These are phyloP conservation scores for Cardamine occulta DNA, from an alignment of 345 rosid genomes.

Conservation along the genomic window DNA sequence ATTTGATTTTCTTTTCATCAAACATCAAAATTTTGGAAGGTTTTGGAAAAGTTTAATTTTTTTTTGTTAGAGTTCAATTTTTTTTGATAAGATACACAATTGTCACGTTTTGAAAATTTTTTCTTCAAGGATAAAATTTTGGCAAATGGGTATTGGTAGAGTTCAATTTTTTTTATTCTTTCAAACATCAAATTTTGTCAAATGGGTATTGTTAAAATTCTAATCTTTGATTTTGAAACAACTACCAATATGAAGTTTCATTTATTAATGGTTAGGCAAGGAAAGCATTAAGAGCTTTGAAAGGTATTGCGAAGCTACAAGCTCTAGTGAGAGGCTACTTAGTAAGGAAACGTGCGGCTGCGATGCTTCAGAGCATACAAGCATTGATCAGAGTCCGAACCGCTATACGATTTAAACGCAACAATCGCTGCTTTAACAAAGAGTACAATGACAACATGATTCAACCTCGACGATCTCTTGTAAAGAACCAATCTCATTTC, in stretches of 20 bases:
- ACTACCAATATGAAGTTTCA: background rate
- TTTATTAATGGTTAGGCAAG: conserved; percentile 55
- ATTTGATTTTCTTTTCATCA: background rate
- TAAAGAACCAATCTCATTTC: conserved; percentile 37
- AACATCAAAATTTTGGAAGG: too few species aligned
- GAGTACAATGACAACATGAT: conserved; percentile 49
- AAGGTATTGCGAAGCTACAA: conserved; percentile 77
- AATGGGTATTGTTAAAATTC: background rate
- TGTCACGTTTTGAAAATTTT: background rate
- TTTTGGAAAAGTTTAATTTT: too few species aligned
- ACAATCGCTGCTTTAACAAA: conserved; percentile 48
- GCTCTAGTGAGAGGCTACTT: conserved; percentile 83
- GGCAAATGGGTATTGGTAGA: background rate
- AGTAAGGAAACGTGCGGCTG: conserved; percentile 68
- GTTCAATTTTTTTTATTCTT: background rate
- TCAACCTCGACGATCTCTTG: conserved; percentile 50
- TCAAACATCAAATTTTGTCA: background rate
- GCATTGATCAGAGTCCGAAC: conserved; percentile 72
- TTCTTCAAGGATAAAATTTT: background rate
- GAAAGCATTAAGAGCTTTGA: conserved; percentile 78
- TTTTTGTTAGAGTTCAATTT: background rate
- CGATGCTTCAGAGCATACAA: conserved; percentile 70
- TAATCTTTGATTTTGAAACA: background rate
- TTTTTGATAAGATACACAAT: too few species aligned
- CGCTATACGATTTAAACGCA: conserved; percentile 52